A percentile compares a stretch with the other conserved stretches of the same genome.
Conservation (phyloP, 192 early-diverging fungal genomes). For the Powellomyces hirtus region DNA sequence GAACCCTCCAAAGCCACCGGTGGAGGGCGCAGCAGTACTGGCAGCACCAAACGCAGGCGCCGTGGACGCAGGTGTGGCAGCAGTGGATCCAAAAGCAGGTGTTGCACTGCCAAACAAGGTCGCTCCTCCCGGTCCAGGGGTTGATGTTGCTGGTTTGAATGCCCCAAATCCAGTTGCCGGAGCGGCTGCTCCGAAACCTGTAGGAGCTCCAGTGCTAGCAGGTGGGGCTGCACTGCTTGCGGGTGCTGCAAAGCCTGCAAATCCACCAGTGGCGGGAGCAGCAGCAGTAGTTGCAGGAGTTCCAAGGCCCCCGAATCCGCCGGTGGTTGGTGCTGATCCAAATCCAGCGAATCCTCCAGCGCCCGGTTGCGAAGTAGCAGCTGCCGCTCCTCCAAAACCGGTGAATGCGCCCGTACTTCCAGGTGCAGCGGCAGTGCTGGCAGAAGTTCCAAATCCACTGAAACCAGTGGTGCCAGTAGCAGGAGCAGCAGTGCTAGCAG, state of each 20-base stretch:
- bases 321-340: background rate
- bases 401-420: no score
- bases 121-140: background rate
- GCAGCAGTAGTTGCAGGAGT: background rate
- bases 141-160: background rate
- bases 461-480: background rate
- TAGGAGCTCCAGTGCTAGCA: background rate
- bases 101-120: background rate
- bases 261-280: background rate
- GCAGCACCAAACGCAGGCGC: slow-evolving; percentile 7
- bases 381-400: background rate
- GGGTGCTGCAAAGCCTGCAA: background rate
- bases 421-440: background rate
- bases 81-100: background rate
- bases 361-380: background rate
- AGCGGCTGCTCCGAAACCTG: background rate
- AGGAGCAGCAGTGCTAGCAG: background rate
- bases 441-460: background rate
- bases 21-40: background rate
- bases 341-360: background rate
- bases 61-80: background rate
- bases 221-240: background rate
- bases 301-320: background rate
- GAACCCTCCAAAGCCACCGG: background rate
- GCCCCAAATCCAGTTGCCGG: background rate